phyloP scores from a whole-genome alignment of 176 grass and related monocot species.

The Oryza officinalis region DNA sequence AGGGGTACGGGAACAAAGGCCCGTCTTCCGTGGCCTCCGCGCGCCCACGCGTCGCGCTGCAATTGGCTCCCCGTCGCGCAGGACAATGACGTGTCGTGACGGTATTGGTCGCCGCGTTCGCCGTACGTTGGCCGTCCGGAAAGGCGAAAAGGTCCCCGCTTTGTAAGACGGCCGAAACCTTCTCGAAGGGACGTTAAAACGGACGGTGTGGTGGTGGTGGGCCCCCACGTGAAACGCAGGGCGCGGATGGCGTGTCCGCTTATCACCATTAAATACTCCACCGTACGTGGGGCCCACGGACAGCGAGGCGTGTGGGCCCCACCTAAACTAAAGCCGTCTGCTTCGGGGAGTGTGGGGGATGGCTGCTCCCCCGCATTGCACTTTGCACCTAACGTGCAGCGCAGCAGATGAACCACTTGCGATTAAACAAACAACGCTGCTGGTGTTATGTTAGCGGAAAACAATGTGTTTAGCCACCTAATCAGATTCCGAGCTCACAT shows the following conservation, averaged over 20 bases:
- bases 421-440: not conserved
- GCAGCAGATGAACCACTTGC: not conserved
- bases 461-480: slow-evolving; percentile 1
- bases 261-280: slow-evolving; percentile 21
- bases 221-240: not conserved
- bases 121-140: slow-evolving; percentile 8
- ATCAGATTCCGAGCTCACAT: not conserved
- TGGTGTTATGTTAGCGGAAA: slow-evolving; percentile 27
- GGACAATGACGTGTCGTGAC: not conserved
- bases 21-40: not conserved
- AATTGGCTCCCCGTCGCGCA: not conserved
- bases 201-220: not conserved
- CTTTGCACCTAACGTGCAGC: not conserved
- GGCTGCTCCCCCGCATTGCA: not conserved
- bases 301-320: not conserved
- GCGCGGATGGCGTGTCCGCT: not conserved
- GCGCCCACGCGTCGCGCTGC: accelerated
- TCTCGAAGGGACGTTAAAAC: slow-evolving; percentile 18
- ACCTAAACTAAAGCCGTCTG: not conserved
- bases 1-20: no score
- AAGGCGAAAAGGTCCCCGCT: not conserved
- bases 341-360: not conserved
- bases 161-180: not conserved
- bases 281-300: not conserved
- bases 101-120: not conserved